Base-by-base conservation (phyloP, 768 basidiomycete genomes). In the Nevesoporus exiguus region DNA sequence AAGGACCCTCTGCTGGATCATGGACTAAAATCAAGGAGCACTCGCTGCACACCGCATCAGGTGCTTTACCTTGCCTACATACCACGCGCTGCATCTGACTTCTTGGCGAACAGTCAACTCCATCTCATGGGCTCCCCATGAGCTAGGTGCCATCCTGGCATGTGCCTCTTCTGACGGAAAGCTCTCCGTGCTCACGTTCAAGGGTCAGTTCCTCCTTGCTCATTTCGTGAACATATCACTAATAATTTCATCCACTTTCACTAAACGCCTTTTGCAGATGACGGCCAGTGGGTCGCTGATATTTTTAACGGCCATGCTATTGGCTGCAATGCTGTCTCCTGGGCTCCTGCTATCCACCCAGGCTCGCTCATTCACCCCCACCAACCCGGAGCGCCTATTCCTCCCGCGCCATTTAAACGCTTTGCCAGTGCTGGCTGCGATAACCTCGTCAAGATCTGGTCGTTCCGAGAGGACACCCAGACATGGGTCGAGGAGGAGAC, bases 1-100 rank as follows among this genome's bases (percentile, higher is more conserved):
- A 67, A 47, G 82, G 81, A 15, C 72, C 78, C 42, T 69, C 76
- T 21, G 65, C 76, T 2, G 81, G 85, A 55, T 83, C 82, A 1
- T 98, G 97, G 97, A 81, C 87, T 41, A 93, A 89, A 72, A 90
- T 98, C 62, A 96, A 97, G 69, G 97, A 98, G 73, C 96, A 98
- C 66, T 87, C 85, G 3, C 74, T 97, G 47, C 97, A 99, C 68
- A 89, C 85, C 45, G 97, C 95, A 3, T 96, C 93, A 56, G 94
- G 94, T 94, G 59, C 60, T 79, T 76, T n/a, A 40, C 33, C 9
- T n/a, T n/a, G 9, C 31, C 7, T 15, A 0, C 37, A 8, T 44
- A 5, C 27, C n/a, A 17, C 7, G 13, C 55, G 21, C 22, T 45
- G 30, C 22, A 19, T 50, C 51, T 58, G 17, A 57, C 30, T 6